Evolutionary conservation across 2,329 filamentous ascomycete species (phyloP), one percentile per base, ranked within the genome.

Genomic region (Colletotrichum sp.): DNA sequence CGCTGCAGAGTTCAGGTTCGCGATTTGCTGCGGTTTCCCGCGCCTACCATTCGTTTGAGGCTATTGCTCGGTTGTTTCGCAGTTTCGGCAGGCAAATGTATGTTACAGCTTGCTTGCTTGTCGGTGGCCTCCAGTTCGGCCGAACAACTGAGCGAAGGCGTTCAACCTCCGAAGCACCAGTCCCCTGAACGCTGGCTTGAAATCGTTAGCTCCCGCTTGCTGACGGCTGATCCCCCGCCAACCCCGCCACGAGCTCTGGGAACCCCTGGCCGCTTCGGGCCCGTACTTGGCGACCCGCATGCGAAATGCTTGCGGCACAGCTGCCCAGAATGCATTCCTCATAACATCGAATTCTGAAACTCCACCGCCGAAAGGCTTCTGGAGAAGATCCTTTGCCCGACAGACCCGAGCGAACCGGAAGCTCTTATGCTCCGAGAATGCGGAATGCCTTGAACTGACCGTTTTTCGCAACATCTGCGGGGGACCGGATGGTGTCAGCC

Each of bases 221-320:
- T 63, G 55, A 26, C 24, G 39, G 68, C 36, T 34, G 69, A 67
- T 67, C 55, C 55, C 55, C 68, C 73, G 39, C 62, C 32, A 13
- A 72, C 63, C 63, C 68, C 62, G 62, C 68, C 10, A 26, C 63
- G 32, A 39, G n/a, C 57, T 55, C 62, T 72, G 34, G 44, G 30
- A n/a, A 15, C 36, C 70, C 63, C 73, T 49, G 55, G 64, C 34
- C 39, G 30, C 57, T n/a, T 34, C 21, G 57, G 69, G 57, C 15
- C 63, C 39, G n/a, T 63, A 13, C 26, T 71, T 34, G 21, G 67
- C 71, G 72, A 66, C 68, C 72, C 66, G 59, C 71, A 74, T 74
- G 49, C 66, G 24, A 34, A 32, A 9, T 52, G 68, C 72, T 30
- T 75, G 68, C 60, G 72, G 72, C 67, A 71, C 67, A 70, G 69